Base-by-base conservation (phyloP, 2,329 filamentous ascomycete species). In the Lasiodiplodia sp. region DNA sequence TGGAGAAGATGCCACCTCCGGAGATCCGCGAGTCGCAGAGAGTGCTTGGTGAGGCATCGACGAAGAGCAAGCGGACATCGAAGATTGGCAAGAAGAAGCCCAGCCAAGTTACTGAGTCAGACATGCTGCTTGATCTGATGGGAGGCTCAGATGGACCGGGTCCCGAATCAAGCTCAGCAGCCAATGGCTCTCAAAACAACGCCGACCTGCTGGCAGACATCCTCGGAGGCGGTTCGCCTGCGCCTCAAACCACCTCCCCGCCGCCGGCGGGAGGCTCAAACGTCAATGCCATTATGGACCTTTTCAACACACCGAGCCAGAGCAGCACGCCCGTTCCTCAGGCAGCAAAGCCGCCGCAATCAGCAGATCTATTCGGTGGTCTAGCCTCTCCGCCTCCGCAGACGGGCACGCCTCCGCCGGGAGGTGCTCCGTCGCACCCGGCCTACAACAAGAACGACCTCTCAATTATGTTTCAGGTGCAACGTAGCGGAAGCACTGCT, bases 1-100 rank as follows among this genome's bases (percentile, higher is more conserved):
- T 99, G 12, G 96, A 99, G 82, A 96, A 96, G 79, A 99, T 99
- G 96, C 96, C 96, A 8, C 89, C 96, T 1, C 96, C 96, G 10
- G 95, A 98, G 79, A 98, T 99, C 76, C 93, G 95, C 72, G 96
- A 99, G 78, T 93, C 97, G 78, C 95, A 96, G 67, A 87, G 95
- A 70, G 94, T 97, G 3, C 85, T 99, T 21, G 94, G 94, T 53
- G 92, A 95, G 75, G 90, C 93, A 1, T 85, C 88, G 49, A 78
- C 80, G 69, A 78, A 81, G 71, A 64, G 47, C 60, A 83, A 83
- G 73, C 78, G 82, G 58, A 80, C 81, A 66, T 81, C 88, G 60
- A 86, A 88, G 69, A 78, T 86, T n/a, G 77, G 85, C 77, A 89
- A 93, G 69, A 94, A 91, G 81, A 88, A 88, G 75, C 86, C 89